Evolutionary conservation across 2,329 filamentous ascomycete species (phyloP).

Genomic region (Juglanconis juglandina): DNA sequence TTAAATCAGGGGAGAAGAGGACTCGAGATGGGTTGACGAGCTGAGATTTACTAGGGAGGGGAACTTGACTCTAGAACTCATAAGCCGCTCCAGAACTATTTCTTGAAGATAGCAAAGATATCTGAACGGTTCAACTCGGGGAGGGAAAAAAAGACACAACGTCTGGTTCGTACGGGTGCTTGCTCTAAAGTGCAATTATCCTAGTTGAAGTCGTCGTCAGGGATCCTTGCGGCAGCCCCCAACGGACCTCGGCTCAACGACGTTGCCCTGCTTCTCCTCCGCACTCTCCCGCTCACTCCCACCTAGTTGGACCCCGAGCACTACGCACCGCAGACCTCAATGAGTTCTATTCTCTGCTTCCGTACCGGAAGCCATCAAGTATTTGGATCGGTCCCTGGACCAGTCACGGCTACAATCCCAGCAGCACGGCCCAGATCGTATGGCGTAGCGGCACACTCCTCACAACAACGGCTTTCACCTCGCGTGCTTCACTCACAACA

Average conservation of each 20-base stretch:
- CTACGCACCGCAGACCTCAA: background rate
- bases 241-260: conserved; percentile 13
- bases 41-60: too few species aligned
- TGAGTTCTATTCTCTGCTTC: background rate
- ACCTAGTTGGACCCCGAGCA: too few species aligned
- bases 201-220: background rate
- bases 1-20: background rate
- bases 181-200: background rate
- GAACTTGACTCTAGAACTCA: too few species aligned
- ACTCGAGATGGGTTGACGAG: too few species aligned
- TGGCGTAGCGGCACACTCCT: too few species aligned
- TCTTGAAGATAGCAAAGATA: too few species aligned
- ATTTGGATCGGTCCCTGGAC: too few species aligned
- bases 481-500: background rate
- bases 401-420: too few species aligned
- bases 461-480: background rate
- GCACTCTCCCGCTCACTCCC: background rate
- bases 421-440: too few species aligned
- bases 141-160: background rate
- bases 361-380: background rate
- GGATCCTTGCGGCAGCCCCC: background rate
- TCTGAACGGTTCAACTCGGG: too few species aligned
- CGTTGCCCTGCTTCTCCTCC: background rate
- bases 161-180: background rate
- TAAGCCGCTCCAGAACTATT: too few species aligned